phyloP scores from a whole-genome alignment of 495 filamentous ascomycete species.

The Ascodesmis nigricans region DNA sequence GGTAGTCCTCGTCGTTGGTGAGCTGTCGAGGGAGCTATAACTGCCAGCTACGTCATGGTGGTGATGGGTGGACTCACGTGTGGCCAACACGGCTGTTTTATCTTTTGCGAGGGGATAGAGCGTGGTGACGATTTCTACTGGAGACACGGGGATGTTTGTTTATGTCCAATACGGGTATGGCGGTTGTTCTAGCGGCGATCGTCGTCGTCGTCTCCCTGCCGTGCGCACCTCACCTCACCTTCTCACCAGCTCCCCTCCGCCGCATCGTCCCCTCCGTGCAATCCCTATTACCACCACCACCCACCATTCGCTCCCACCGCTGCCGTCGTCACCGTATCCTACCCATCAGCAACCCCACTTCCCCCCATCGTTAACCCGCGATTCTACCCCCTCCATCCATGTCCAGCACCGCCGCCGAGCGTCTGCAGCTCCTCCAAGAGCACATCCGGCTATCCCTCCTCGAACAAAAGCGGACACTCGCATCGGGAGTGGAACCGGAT shows the following conservation, averaged over 20 bases:
- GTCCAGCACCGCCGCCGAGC: conserved; percentile 30
- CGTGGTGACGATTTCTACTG: too few species aligned
- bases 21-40: too few species aligned
- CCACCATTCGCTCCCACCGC: conserved; percentile 1
- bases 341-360: background rate
- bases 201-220: background rate
- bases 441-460: conserved; percentile 61
- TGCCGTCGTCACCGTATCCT: conserved; percentile 1
- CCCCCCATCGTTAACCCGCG: conserved; percentile 1
- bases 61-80: too few species aligned
- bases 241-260: background rate
- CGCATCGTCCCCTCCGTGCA: too few species aligned
- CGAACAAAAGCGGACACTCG: conserved; percentile 75
- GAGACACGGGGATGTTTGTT: too few species aligned
- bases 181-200: too few species aligned
- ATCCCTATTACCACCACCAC: too few species aligned
- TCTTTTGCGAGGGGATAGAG: too few species aligned
- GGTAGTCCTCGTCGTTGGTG: too few species aligned
- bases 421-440: conserved; percentile 53
- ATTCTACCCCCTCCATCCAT: conserved; percentile 27
- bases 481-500: conserved; percentile 62
- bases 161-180: too few species aligned
- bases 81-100: too few species aligned
- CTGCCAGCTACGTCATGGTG: too few species aligned
- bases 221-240: conserved; percentile 1